Conservation (phyloP, 2,329 filamentous ascomycete genomes). For the Juglanconis juglandina region DNA sequence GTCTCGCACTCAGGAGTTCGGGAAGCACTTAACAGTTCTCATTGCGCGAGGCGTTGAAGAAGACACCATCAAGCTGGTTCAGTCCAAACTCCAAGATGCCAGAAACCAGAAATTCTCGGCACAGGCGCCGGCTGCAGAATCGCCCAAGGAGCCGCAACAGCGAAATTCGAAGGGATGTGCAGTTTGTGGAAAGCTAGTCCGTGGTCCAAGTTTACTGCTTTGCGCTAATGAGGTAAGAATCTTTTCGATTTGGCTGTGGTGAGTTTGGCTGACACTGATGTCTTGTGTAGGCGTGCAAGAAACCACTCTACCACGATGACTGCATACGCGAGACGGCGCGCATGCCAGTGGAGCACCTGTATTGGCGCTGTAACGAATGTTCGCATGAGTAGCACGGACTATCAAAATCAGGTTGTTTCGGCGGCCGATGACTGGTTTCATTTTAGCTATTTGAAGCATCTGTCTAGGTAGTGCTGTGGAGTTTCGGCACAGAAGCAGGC, state of each 20-base stretch:
- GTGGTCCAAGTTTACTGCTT: conserved; percentile 44
- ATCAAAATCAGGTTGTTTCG: background rate
- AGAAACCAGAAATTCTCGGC: conserved; percentile 29
- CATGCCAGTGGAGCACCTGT: conserved; percentile 32
- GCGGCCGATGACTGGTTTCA: too few relatives aligned
- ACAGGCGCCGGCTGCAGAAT: conserved; percentile 22
- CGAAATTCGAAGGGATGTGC: conserved; percentile 44
- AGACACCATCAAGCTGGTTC: conserved; percentile 39
- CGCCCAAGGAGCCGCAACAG: conserved; percentile 33
- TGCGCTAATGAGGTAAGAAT: conserved; percentile 48
- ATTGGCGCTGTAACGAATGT: conserved; percentile 46
- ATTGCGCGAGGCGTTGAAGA: conserved; percentile 47
- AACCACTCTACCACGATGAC: conserved; percentile 45
- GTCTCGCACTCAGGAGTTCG: conserved; percentile 50
- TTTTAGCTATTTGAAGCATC: too few relatives aligned
- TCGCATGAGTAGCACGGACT: background rate
- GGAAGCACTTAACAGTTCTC: conserved; percentile 51
- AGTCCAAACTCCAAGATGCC: conserved; percentile 41
- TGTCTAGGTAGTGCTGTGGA: too few relatives aligned
- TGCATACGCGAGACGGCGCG: conserved; percentile 39
- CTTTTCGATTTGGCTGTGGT: background rate
- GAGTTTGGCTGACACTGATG: conserved; percentile 14
- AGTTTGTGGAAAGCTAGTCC: conserved; percentile 46
- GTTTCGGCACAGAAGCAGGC: too few relatives aligned
- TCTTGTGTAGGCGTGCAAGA: conserved; percentile 36